Evolutionary conservation across 108 stramenopile species (phyloP).

Genomic region (Fragilaria radians): DNA sequence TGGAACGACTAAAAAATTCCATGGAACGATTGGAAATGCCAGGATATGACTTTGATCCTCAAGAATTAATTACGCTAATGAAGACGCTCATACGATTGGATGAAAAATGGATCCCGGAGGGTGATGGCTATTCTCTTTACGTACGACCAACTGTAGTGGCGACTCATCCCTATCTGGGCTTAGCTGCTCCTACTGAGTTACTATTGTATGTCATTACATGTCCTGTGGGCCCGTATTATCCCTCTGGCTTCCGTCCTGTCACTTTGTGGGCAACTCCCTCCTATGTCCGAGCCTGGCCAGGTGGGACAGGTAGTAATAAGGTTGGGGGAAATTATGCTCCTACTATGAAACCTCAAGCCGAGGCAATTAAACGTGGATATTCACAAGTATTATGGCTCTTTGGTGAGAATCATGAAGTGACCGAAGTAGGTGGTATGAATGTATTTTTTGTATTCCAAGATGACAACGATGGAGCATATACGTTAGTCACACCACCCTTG

Average conservation of each 20-base stretch:
- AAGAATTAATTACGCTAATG: conserved; percentile 77
- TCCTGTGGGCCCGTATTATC: conserved; percentile 93
- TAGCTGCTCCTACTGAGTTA: conserved; percentile 58
- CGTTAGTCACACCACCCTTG: conserved; percentile 91
- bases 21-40: conserved; percentile 81
- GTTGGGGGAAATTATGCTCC: conserved; percentile 96
- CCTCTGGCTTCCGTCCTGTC: conserved; percentile 89
- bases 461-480: conserved; percentile 41
- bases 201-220: conserved; percentile 77
- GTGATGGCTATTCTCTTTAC: conserved; percentile 96
- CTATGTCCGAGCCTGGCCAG: conserved; percentile 94
- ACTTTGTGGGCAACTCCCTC: conserved; percentile 77
- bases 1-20: conserved; percentile 70
- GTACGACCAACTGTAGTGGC: conserved; percentile 92
- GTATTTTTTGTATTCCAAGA: conserved; percentile 83
- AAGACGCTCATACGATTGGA: conserved; percentile 68
- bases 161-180: conserved; percentile 79
- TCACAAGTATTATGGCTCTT: conserved; percentile 92
- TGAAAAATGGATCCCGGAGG: conserved; percentile 87
- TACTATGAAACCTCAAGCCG: conserved; percentile 78
- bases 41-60: conserved; percentile 64
- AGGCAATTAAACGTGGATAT: conserved; percentile 77
- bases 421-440: conserved; percentile 98
- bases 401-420: conserved; percentile 80
- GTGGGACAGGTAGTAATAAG: conserved; percentile 87